Base-by-base conservation (phyloP, 2,329 filamentous ascomycete genomes). In the Penicillium hesseltinei region DNA sequence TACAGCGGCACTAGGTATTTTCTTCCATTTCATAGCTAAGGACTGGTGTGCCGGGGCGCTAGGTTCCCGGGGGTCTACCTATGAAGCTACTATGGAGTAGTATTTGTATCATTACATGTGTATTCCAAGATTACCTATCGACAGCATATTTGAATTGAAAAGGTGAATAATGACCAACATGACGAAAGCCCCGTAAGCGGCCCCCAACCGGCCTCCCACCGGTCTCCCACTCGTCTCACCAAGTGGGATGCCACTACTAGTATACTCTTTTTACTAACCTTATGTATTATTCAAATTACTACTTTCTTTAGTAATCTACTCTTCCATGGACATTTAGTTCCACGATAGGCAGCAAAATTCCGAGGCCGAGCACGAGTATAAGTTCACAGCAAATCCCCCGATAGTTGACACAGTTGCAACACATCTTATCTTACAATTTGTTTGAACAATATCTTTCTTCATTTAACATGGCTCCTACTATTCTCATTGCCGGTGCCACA, bases 401-500 rank as follows among this genome's bases (percentile, higher is more conserved):
- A 45, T 45, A 2, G 6, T 15, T n/a, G 25, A 45, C 40, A 27
- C 13, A 19, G 5, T 29, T 29, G 1, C 43, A 45, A 3, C n/a
- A 31, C 3, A 46, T 21, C 10, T 31, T 8, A 4, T 31, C 43
- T 31, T 17, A 21, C 17, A 29, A 29, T 45, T 31, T 13, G 2
- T 10, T 21, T 8, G n/a, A 21, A 43, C 21, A 43, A 33, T 21
- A 21, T 21, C n/a, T 31, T 31, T 21, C n/a, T 46, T n/a, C n/a
- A 45, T 11, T 45, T 13, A 31, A 15, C 39, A 76, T 76, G 73
- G 21, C 69, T 55, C 68, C 72, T 29, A 62, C 70, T 4, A 70
- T 77, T 48, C 71, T 77, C 10, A 62, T 77, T 29, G 63, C 63
- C 45, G 74, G 75, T 2, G 74, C 73, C 13, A 75, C 75, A 2